These are phyloP conservation scores for Aspergillus eucalypticola DNA, from an alignment of 2,329 filamentous ascomycete genomes.

Conservation along the genomic window DNA sequence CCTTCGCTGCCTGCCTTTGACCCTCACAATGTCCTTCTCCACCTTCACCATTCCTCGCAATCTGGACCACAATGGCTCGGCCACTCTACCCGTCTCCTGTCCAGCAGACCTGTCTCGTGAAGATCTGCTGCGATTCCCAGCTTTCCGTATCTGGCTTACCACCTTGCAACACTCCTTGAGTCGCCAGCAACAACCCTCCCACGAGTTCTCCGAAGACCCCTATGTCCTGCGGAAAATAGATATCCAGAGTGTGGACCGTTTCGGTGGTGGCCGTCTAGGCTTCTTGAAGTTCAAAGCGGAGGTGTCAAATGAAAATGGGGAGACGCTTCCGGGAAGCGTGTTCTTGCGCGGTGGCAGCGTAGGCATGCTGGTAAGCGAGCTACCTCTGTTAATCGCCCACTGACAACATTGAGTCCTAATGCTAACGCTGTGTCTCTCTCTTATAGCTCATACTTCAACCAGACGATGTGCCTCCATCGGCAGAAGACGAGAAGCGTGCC, in stretches of 20 bases:
- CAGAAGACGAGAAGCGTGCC: constrained; percentile 49
- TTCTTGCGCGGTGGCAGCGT: constrained; percentile 62
- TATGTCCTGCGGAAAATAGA: constrained; percentile 55
- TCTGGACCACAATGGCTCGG: constrained; percentile 26
- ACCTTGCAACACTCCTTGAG: constrained; percentile 52
- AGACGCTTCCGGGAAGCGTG: constrained; percentile 57
- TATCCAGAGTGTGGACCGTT: constrained; percentile 57
- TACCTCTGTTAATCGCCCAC: background rate
- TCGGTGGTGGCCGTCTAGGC: constrained; percentile 51
- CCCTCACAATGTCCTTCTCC: constrained; percentile 36
- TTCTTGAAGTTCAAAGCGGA: constrained; percentile 59
- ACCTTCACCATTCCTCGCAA: constrained; percentile 42
- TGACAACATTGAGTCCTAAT: background rate
- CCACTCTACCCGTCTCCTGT: constrained; percentile 44
- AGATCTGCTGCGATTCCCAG: constrained; percentile 52
- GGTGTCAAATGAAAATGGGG: constrained; percentile 54
- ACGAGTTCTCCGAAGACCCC: constrained; percentile 54
- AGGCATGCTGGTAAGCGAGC: constrained; percentile 51
- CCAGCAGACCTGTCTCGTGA: constrained; percentile 46
- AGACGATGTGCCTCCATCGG: constrained; percentile 45
- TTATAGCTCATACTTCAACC: constrained; percentile 56
- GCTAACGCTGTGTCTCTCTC: background rate
- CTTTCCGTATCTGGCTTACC: constrained; percentile 57
- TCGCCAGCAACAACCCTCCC: constrained; percentile 46
- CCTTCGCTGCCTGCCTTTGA: background rate